Base-by-base conservation (phyloP, 2,329 filamentous ascomycete genomes). In the Phaeosphaeriaceae sp. region DNA sequence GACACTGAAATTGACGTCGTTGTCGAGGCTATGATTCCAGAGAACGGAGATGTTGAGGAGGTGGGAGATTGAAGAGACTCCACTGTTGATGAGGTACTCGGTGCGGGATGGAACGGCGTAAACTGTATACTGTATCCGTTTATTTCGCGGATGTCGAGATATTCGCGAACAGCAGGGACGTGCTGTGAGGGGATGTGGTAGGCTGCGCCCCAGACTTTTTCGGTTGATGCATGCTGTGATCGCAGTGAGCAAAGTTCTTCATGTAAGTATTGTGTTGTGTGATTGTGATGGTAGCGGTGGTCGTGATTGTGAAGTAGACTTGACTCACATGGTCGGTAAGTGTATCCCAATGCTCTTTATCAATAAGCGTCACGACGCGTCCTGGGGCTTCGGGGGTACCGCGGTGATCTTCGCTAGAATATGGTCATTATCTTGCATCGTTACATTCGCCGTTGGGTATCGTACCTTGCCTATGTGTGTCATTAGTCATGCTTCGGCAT, bases 41-140 rank as follows among this genome's bases (percentile, higher is more conserved):
- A 74, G 10, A n/a, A 17, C n/a, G 35, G 35, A 8, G 13, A 17
- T 7, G 4, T 17, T 6, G 77, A 69, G 32, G 63, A 17, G n/a
- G 58, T 43, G 22, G 30, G 43, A 13, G 23, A 19, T n/a, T 58
- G 78, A 74, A n/a, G 78, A 70, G 62, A 55, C 32, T 56, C 69
- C 22, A 26, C 61, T 19, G 69, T 68, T 4, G 67, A 54, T 23
- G 48, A 53, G 17, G 67, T 54, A 35, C 49, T 56, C 47, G 77
- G 64, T 3, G 86, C 83, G 7, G 90, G 88, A 69, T 94, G 84
- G 77, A 98, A 97, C 0, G 91, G 88, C 26, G 93, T 92, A 78
- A 93, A 92, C 79, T 97, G 94, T 66, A 97, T 96, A 54, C 89
- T 92, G 80, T 99, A 99, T 24, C 95, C 95, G 80, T 98, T 97